phyloP scores from a whole-genome alignment of 225 moss, liverwort and hornwort genomes.

The Pleurozium schreberi region DNA sequence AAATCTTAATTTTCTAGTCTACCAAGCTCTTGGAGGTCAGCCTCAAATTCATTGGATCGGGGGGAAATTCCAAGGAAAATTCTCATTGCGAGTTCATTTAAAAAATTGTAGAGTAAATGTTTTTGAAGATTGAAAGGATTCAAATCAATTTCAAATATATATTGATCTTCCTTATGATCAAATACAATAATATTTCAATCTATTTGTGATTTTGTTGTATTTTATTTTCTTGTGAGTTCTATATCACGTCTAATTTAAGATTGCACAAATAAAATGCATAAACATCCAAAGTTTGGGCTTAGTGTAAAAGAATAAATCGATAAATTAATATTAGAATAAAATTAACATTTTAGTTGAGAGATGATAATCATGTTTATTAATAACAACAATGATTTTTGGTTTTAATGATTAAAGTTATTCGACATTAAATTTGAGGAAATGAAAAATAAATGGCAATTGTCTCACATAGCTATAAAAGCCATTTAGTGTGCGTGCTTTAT shows the following conservation, averaged over 20 bases:
- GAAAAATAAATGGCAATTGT: no score
- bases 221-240: background rate
- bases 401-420: no score
- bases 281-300: background rate
- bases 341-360: background rate
- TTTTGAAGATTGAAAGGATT: background rate
- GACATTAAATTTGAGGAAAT: no score
- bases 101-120: background rate
- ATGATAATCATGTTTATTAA: background rate
- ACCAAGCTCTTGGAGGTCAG: background rate
- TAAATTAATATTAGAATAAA: background rate
- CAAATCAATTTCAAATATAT: background rate
- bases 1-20: background rate
- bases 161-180: background rate
- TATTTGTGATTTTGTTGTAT: background rate
- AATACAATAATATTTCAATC: background rate
- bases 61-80: accelerated
- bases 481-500: no score
- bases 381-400: background rate
- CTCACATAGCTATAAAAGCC: no score
- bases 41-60: background rate
- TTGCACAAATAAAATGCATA: background rate
- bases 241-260: background rate
- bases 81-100: background rate
- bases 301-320: background rate